A percentile compares a stretch with the other conserved stretches of the same genome.
Conservation (phyloP, 2,329 filamentous ascomycete species). For the Fusarium decemcellulare region DNA sequence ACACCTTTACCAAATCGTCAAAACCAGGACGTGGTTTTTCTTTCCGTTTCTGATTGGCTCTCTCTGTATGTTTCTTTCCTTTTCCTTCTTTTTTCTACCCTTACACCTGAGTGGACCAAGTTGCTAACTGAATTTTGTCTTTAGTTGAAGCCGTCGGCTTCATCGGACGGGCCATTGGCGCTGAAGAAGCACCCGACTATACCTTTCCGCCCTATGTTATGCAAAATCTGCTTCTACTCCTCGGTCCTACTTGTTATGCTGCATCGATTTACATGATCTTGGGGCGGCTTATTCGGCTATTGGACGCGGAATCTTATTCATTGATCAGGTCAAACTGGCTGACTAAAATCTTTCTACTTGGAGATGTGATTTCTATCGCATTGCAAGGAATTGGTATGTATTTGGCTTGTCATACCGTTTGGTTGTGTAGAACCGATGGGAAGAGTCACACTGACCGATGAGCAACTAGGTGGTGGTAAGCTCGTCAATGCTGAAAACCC, state of each 20-base stretch:
- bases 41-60: conserved; percentile 3
- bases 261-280: conserved; percentile 61
- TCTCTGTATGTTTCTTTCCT: not conserved
- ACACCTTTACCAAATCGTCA: not conserved
- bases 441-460: no score
- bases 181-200: conserved; percentile 51
- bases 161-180: conserved; percentile 61
- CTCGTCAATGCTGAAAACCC: conserved; percentile 26
- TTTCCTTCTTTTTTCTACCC: no score
- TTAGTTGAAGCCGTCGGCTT: conserved; percentile 51
- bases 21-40: conserved; percentile 7
- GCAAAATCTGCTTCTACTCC: conserved; percentile 51
- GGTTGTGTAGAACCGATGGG: no score
- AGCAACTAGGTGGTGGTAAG: conserved; percentile 16
- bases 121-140: not conserved
- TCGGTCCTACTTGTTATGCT: conserved; percentile 57
- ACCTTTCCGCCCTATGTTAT: conserved; percentile 52
- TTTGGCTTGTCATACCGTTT: no score
- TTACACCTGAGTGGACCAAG: not conserved
- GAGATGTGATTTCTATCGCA: conserved; percentile 60
- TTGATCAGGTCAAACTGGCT: conserved; percentile 58
- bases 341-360: conserved; percentile 63
- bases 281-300: conserved; percentile 52
- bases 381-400: conserved; percentile 33
- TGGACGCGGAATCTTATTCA: conserved; percentile 54